Evolutionary conservation across 768 basidiomycete species (phyloP), one percentile per base, ranked within the genome.

Genomic region (Pleurotus citrinopileatus): DNA sequence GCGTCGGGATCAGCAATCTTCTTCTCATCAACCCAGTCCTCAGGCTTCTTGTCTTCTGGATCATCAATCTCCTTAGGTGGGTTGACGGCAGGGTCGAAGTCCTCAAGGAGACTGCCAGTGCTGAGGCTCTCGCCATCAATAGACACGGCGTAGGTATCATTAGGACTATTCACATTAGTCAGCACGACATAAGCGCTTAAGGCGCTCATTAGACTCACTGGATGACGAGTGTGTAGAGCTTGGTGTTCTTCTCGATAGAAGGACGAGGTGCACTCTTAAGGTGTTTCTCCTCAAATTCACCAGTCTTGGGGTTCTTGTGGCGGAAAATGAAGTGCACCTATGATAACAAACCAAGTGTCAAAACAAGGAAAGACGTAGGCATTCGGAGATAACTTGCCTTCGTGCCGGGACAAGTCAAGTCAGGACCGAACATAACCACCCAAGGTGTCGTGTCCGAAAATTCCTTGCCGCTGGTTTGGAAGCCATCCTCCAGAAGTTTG

Each of bases 281-380:
- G 73, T 99, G 97, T 73, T 99, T 98, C 83, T 99, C 97, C 73
- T 98, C 97, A 59, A 81, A 83, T 65, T 94, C 93, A 62, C 92
- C 92, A 42, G 89, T 92, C 63, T 89, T 80, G 29, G 97, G 96
- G 78, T 84, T 95, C 77, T 88, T 86, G 80, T 98, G 90, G 63
- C 94, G 91, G 92, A 99, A 96, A 75, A 99, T 99, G 74, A 99
- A 98, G 80, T 99, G 97, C 47, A 98, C 78, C 91, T 95, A 43
- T 3, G 7, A 17, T 37, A 32, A 45, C 57, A 17, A 54, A 26
- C 54, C 36, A 52, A 53, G 55, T 42, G 1, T 26, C 8, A 29
- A n/a, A 12, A 28, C 20, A 36, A 19, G 25, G 43, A 17, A 15
- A 34, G n/a, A 10, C 17, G 20, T 13, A 4, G 9, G 22, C 44